phyloP scores from a whole-genome alignment of 306 rosid species.

The Casuarina cunninghamiana region DNA sequence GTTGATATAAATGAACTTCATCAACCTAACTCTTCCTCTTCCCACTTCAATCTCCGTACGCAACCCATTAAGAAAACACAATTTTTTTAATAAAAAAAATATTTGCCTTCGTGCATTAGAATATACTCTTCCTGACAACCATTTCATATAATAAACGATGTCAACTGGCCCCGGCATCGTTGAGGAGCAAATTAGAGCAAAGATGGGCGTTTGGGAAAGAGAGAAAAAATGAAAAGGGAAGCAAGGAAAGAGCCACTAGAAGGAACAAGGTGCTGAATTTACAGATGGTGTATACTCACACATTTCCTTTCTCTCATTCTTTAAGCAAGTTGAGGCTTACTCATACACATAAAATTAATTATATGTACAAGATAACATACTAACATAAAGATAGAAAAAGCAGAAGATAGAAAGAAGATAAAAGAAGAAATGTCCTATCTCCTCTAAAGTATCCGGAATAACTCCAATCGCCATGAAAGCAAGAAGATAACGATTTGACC shows the following conservation, averaged over 20 bases:
- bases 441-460: conserved; percentile 34
- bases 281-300: conserved; percentile 8
- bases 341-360: conserved; percentile 37
- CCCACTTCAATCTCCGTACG: conserved; percentile 24
- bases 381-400: conserved; percentile 12
- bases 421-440: conserved; percentile 26
- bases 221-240: not conserved
- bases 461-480: conserved; percentile 20
- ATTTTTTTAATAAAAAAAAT: conserved; percentile 1
- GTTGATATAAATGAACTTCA: conserved; percentile 41
- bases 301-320: conserved; percentile 15
- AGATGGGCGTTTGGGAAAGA: not conserved
- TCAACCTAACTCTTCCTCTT: conserved; percentile 23
- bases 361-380: conserved; percentile 36
- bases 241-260: not conserved
- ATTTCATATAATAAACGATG: conserved; percentile 29
- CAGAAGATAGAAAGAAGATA: conserved; percentile 6
- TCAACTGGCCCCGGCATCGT: conserved; percentile 1
- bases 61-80: conserved; percentile 24
- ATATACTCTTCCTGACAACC: conserved; percentile 32
- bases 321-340: conserved; percentile 34
- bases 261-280: not conserved
- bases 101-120: conserved; percentile 19
- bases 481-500: not conserved
- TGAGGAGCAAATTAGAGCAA: conserved; percentile 11